These are phyloP conservation scores for Helminthosporium solani DNA, from an alignment of 2,329 filamentous ascomycete species.

Conservation along the genomic window DNA sequence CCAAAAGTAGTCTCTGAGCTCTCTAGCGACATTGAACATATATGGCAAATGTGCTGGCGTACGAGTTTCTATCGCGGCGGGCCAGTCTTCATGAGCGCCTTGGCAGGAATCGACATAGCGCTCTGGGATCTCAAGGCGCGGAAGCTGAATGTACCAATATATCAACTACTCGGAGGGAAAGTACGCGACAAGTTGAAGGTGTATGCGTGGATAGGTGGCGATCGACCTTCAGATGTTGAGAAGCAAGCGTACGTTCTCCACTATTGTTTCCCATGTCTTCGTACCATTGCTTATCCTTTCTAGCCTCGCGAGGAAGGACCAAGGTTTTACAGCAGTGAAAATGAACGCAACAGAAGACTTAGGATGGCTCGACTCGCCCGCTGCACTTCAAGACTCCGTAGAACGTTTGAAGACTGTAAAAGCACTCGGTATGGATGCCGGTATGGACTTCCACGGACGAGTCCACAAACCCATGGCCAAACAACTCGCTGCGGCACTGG, in stretches of 20 bases:
- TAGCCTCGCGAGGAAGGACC: conserved; percentile 57
- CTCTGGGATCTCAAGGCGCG: conserved; percentile 75
- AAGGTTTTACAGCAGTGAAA: conserved; percentile 68
- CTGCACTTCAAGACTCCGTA: conserved; percentile 62
- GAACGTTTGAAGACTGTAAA: conserved; percentile 70
- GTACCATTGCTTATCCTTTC: neutral
- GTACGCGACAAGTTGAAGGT: conserved; percentile 69
- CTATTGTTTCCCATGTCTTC: neutral
- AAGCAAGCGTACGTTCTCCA: conserved; percentile 57
- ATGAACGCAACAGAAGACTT: conserved; percentile 80
- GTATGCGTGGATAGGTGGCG: conserved; percentile 78
- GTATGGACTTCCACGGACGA: conserved; percentile 75
- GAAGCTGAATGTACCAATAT: conserved; percentile 65
- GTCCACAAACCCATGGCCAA: conserved; percentile 81
- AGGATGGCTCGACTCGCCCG: conserved; percentile 73
- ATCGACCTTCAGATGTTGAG: conserved; percentile 67
- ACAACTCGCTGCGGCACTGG: conserved; percentile 67
- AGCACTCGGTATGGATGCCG: conserved; percentile 68
- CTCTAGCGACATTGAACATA: conserved; percentile 71
- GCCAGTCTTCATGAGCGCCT: conserved; percentile 76
- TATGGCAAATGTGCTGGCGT: conserved; percentile 75
- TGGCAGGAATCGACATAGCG: conserved; percentile 76
- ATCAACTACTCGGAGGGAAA: conserved; percentile 73
- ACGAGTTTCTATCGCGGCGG: conserved; percentile 73
- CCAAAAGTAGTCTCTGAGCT: too few relatives aligned